Conservation (phyloP, 768 basidiomycete species). For the Gautieria morchelliformis region DNA sequence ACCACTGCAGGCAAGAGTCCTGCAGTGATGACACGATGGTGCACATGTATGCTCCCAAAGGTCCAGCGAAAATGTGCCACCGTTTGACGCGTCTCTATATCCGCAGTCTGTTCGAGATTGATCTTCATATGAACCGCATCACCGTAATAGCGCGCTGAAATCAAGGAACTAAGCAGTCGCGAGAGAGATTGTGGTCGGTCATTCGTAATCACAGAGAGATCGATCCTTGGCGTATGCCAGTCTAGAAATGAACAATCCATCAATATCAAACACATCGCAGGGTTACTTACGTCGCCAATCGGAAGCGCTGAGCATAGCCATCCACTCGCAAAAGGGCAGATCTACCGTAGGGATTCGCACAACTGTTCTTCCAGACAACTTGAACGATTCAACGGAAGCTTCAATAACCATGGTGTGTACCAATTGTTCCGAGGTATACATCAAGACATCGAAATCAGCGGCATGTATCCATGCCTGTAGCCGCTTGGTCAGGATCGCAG, state of each 20-base stretch:
- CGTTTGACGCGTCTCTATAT: slow-evolving; percentile 45
- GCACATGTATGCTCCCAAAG: slow-evolving; percentile 47
- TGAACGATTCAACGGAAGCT: not conserved
- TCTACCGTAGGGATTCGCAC: slow-evolving; percentile 41
- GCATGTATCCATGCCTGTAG: slow-evolving; percentile 58
- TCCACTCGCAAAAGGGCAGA: slow-evolving; percentile 48
- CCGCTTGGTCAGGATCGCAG: slow-evolving; percentile 41
- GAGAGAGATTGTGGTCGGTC: slow-evolving; percentile 60
- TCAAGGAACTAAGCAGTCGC: slow-evolving; percentile 57
- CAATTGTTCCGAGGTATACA: not conserved
- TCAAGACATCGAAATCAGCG: slow-evolving; percentile 15
- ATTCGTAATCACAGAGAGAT: slow-evolving; percentile 69
- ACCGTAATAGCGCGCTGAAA: slow-evolving; percentile 52
- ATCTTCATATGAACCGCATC: slow-evolving; percentile 56
- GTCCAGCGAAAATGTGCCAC: slow-evolving; percentile 47
- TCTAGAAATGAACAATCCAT: slow-evolving; percentile 31
- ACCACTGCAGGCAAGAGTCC: slow-evolving; percentile 77
- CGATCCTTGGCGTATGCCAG: slow-evolving; percentile 64
- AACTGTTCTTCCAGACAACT: slow-evolving; percentile 16
- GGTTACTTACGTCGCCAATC: slow-evolving; percentile 49
- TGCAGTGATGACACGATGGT: slow-evolving; percentile 69
- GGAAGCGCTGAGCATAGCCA: slow-evolving; percentile 42
- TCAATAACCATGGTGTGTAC: not conserved
- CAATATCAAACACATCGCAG: slow-evolving; percentile 3
- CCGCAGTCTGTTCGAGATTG: slow-evolving; percentile 70